phyloP scores from a whole-genome alignment of 2,329 filamentous ascomycete species.

The Iodosphaeria phyllophila region DNA sequence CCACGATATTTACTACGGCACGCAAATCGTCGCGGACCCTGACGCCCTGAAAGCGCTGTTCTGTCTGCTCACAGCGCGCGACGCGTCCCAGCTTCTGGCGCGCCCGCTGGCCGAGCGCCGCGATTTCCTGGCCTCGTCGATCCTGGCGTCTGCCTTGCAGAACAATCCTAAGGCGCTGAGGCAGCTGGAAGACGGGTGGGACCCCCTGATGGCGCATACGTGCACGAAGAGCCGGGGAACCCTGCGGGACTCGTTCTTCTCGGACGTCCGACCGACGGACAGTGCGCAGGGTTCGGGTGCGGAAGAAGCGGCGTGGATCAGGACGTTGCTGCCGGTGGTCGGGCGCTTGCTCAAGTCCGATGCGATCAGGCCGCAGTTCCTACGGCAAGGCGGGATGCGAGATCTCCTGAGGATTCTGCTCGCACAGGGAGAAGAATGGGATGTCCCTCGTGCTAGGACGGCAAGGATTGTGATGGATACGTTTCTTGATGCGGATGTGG shows the following conservation, averaged over 20 bases:
- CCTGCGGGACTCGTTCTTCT: slow-evolving; percentile 22
- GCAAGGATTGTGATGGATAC: slow-evolving; percentile 42
- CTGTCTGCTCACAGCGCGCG: slow-evolving; percentile 28
- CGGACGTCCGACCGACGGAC: slow-evolving; percentile 15
- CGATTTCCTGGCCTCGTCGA: slow-evolving; percentile 34
- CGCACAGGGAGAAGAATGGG: slow-evolving; percentile 27
- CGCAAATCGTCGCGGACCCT: slow-evolving; percentile 38
- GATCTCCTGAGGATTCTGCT: slow-evolving; percentile 33
- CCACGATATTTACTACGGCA: slow-evolving; percentile 52
- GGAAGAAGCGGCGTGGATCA: slow-evolving; percentile 7
- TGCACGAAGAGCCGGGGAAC: slow-evolving; percentile 13
- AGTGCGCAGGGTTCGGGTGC: slow-evolving; percentile 4
- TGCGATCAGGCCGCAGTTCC: slow-evolving; percentile 33
- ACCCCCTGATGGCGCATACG: slow-evolving; percentile 16
- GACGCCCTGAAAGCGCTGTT: slow-evolving; percentile 34
- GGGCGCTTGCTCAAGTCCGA: slow-evolving; percentile 36
- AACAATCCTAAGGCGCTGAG: slow-evolving; percentile 45
- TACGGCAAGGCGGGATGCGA: slow-evolving; percentile 32
- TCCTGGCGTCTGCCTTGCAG: slow-evolving; percentile 37
- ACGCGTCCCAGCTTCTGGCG: slow-evolving; percentile 6
- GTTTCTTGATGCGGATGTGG: slow-evolving; percentile 48
- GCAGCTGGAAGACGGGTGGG: slow-evolving; percentile 30
- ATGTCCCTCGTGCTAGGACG: slow-evolving; percentile 30
- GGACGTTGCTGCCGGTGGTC: slow-evolving; percentile 25
- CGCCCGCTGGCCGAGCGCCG: slow-evolving; percentile 10